Evolutionary conservation across 805 yeast species (phyloP), one percentile per base, ranked within the genome.

Genomic region (Torulaspora maleeae): DNA sequence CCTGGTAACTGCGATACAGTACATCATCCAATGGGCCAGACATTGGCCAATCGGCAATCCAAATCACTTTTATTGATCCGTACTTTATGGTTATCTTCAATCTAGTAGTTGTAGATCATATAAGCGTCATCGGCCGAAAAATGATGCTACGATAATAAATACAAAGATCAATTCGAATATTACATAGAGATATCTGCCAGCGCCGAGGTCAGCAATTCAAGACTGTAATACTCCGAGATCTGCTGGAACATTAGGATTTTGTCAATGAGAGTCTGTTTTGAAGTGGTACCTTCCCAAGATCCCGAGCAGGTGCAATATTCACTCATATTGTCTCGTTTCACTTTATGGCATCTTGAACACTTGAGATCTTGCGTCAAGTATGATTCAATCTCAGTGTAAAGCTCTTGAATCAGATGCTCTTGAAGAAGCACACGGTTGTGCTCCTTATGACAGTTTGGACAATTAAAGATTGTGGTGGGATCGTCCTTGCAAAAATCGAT

Each of bases 251-350:
- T 72, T 5, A 59, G 62, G 3, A 82, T 56, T 41, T 72, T 71
- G 41, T 68, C 67, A 13, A 70, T 64, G 6, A 88, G 58, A 0
- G 72, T 75, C 4, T 59, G 66, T 39, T 69, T 68, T 4, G 71
- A 59, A 16, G 80, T 61, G 0, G 86, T 79, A 38, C 78, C 82
- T 3, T 64, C 70, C 96, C 95, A 89, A 12, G 67, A 61, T 7
- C 99, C 99, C 0, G 99, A 91, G 62, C 99, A 93, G 16, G 77
- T 67, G 65, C 99, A 95, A 61, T 80, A 80, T 25, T 72, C 72
- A 27, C 88, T 76, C 76, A 93, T 72, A 50, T 83, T 82, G 54
- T 78, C 82, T 28, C 77, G 79, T 55, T 79, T 79, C 45, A 87
- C 70, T 45, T 71, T 77, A 20, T 77, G 74, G 66, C 99, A 93